Conservation (phyloP, 441 rosid species). For the Aquilaria agallochum region DNA sequence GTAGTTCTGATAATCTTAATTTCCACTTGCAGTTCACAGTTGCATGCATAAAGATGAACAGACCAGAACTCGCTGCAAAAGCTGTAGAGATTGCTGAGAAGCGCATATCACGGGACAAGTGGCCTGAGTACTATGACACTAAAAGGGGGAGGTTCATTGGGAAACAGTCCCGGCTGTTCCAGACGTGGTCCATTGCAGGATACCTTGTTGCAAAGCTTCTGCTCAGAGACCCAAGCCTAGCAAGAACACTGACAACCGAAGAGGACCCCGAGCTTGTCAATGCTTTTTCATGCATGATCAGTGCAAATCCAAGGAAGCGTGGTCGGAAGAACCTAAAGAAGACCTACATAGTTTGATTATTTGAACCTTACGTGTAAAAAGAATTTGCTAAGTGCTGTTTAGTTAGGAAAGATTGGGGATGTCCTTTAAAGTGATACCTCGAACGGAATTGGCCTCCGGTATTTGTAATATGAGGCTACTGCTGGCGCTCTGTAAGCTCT, state of each 20-base stretch:
- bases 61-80: slow-evolving; percentile 64
- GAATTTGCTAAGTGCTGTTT: no score
- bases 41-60: slow-evolving; percentile 62
- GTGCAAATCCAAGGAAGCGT: slow-evolving; percentile 54
- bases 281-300: slow-evolving; percentile 66
- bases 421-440: no score
- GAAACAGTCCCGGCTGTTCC: slow-evolving; percentile 52
- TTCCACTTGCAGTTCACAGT: slow-evolving; percentile 51
- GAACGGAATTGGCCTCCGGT: no score
- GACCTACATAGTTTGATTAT: slow-evolving; percentile 42
- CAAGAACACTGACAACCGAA: slow-evolving; percentile 46
- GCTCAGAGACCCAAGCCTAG: slow-evolving; percentile 47
- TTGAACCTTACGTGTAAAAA: no score
- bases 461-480: no score
- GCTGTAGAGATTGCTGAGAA: slow-evolving; percentile 57
- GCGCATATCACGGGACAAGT: slow-evolving; percentile 50
- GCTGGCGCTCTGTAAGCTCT: no score
- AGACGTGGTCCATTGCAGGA: slow-evolving; percentile 71
- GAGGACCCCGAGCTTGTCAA: slow-evolving; percentile 57
- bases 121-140: slow-evolving; percentile 74
- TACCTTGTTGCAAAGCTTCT: slow-evolving; percentile 65
- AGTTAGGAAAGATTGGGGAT: no score
- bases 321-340: slow-evolving; percentile 47
- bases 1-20: slow-evolving; percentile 4
- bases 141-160: slow-evolving; percentile 59